phyloP scores from a whole-genome alignment of 1,284 basidiomycete genomes.

The Marasmius fiardii region DNA sequence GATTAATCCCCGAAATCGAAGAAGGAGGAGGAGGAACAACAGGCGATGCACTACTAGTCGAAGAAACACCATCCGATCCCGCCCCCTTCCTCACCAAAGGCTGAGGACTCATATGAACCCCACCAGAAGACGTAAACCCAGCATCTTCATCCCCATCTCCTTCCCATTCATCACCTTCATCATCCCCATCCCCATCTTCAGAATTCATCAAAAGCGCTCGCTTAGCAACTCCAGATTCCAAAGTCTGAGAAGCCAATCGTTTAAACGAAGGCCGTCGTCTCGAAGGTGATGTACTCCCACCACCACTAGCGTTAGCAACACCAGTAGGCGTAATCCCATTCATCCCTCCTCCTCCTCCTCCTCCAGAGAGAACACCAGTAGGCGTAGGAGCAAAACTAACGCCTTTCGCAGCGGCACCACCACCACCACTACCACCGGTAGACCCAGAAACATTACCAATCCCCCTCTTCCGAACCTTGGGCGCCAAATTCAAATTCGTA shows the following conservation, averaged over 20 bases:
- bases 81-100: no score
- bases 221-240: slow-evolving; percentile 57
- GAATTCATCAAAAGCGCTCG: slow-evolving; percentile 38
- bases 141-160: slow-evolving; percentile 7
- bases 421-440: no score
- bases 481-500: slow-evolving; percentile 44
- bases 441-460: no score
- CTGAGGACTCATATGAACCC: no score
- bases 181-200: slow-evolving; percentile 20
- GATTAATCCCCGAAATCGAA: no score
- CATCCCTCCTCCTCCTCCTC: neutral
- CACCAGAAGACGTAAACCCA: no score
- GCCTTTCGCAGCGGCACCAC: neutral
- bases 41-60: no score
- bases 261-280: slow-evolving; percentile 61
- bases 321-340: neutral
- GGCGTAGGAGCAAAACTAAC: no score
- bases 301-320: neutral
- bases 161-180: slow-evolving; percentile 20
- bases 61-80: no score
- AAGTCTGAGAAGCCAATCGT: slow-evolving; percentile 64
- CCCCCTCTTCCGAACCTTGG: slow-evolving; percentile 27
- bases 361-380: no score
- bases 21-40: no score
- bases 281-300: slow-evolving; percentile 9